Evolutionary conservation across 73 alveolate species (phyloP).

Genomic region (Uronychia binucleata): DNA sequence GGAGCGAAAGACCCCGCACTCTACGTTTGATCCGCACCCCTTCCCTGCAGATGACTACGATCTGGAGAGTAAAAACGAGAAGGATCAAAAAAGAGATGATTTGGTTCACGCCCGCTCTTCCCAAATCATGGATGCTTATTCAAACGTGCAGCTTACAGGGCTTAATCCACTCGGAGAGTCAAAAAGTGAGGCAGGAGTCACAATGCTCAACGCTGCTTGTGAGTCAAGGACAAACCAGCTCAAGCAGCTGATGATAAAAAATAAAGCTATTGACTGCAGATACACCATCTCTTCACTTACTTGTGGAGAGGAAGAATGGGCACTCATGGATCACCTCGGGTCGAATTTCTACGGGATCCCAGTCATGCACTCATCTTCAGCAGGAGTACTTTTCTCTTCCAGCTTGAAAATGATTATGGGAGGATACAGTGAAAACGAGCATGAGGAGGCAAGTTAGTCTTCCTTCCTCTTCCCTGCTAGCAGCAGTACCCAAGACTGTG

Average conservation of each 20-base stretch:
- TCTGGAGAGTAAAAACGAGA: neutral
- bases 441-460: neutral
- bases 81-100: neutral
- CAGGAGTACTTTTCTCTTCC: neutral
- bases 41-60: neutral
- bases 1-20: neutral
- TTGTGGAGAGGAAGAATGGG: neutral
- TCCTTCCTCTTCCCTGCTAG: neutral
- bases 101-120: too few species aligned
- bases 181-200: neutral
- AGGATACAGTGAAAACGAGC: neutral
- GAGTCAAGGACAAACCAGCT: neutral
- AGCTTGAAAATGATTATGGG: neutral
- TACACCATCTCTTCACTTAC: neutral
- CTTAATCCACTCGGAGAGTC: neutral
- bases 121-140: too few species aligned
- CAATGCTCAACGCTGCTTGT: neutral
- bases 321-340: neutral
- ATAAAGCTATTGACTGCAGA: neutral
- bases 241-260: neutral
- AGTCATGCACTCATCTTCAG: neutral
- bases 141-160: too few species aligned
- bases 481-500: slow-evolving; percentile 1
- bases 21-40: neutral
- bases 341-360: neutral